A percentile compares a stretch with the other conserved stretches of the same genome.
Evolutionary conservation across 2,329 filamentous ascomycete genomes (phyloP).

Genomic region (Fusarium euwallaceae): DNA sequence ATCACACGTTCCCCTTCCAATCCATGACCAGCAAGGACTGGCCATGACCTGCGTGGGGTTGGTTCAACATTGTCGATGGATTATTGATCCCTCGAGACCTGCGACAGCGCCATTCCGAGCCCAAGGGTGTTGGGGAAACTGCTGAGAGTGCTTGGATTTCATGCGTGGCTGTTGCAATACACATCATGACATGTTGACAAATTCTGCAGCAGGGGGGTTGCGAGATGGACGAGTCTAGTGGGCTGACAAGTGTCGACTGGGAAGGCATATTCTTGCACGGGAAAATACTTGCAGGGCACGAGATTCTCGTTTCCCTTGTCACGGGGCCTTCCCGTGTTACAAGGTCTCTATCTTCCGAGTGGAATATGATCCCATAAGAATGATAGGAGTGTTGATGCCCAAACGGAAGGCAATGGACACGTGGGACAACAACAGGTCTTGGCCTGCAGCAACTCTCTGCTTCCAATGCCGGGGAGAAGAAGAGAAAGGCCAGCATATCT

Average conservation of each 20-base stretch:
- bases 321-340: neutral
- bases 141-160: neutral
- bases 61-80: neutral
- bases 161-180: constrained; percentile 5
- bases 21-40: neutral
- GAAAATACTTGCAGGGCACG: neutral
- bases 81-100: neutral
- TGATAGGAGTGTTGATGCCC: neutral
- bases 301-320: neutral
- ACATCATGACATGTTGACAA: constrained; percentile 8
- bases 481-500: neutral
- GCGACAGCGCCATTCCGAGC: neutral
- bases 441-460: neutral
- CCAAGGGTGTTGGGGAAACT: neutral
- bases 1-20: neutral
- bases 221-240: neutral
- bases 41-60: neutral
- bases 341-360: neutral
- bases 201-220: constrained; percentile 3
- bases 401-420: neutral
- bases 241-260: neutral
- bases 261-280: neutral
- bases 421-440: neutral
- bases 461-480: neutral
- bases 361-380: neutral